Percentiles rank a stretch among this genome's conserved stretches.
Conservation (phyloP, 1,284 basidiomycete species). For the Cryptococcus amylolentus region DNA sequence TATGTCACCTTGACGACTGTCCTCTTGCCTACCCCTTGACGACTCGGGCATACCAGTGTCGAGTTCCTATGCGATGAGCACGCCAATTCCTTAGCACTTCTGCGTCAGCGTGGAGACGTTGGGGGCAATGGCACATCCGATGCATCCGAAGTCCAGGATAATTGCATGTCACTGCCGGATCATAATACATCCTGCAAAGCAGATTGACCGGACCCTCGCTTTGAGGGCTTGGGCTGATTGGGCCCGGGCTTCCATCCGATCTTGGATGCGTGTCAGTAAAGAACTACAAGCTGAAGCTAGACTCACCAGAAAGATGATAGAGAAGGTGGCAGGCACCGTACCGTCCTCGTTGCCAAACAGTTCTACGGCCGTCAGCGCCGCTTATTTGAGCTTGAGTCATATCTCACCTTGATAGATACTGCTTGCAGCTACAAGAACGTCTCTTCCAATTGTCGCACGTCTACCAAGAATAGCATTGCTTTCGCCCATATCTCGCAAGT, state of each 20-base stretch:
- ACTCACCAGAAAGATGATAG: constrained; percentile 86
- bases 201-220: constrained; percentile 76
- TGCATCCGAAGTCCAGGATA: too few relatives aligned
- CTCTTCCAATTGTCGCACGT: constrained; percentile 65
- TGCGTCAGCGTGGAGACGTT: too few relatives aligned
- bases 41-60: too few relatives aligned
- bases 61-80: too few relatives aligned
- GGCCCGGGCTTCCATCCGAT: constrained; percentile 98
- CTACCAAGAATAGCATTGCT: constrained; percentile 83
- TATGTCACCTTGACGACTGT: too few relatives aligned
- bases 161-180: neutral
- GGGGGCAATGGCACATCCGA: too few relatives aligned
- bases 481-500: constrained; percentile 94
- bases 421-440: constrained; percentile 84
- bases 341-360: constrained; percentile 81
- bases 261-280: constrained; percentile 49
- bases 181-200: constrained; percentile 76
- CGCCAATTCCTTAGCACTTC: too few relatives aligned
- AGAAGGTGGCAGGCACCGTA: constrained; percentile 88
- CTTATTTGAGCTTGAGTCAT: neutral
- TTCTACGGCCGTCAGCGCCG: constrained; percentile 53
- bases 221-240: constrained; percentile 76
- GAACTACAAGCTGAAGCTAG: neutral
- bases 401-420: constrained; percentile 82
- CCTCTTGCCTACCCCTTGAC: too few relatives aligned